Evolutionary conservation across 73 alveolate species (phyloP).

Genomic region (Stentor roeselii): DNA sequence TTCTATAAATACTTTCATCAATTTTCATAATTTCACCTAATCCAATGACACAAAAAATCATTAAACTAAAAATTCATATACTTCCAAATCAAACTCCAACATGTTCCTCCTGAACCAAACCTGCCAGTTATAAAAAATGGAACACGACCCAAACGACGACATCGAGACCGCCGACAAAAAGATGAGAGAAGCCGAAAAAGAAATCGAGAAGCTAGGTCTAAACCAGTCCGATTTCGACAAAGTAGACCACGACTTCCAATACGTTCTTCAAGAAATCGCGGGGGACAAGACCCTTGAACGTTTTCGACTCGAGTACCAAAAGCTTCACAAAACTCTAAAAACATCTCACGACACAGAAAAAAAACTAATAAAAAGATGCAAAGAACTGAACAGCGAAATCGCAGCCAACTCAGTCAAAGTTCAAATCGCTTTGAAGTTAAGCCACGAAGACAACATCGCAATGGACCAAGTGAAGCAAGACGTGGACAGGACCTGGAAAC

Average conservation of each 20-base stretch:
- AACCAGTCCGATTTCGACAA: slow-evolving; percentile 6
- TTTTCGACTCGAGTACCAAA: slow-evolving; percentile 78
- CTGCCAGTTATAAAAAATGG: too few species aligned
- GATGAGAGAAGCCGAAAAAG: slow-evolving; percentile 20
- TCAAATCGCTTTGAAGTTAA: slow-evolving; percentile 73
- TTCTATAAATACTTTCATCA: too few species aligned
- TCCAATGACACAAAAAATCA: too few species aligned
- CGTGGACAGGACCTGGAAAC: slow-evolving; percentile 38
- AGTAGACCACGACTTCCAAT: slow-evolving; percentile 80
- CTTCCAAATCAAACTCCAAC: too few species aligned
- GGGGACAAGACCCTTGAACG: slow-evolving; percentile 76
- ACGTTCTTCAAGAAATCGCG: slow-evolving; percentile 81
- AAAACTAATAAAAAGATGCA: slow-evolving; percentile 85
- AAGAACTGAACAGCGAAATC: slow-evolving; percentile 77
- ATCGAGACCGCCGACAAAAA: slow-evolving; percentile 14
- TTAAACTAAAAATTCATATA: too few species aligned
- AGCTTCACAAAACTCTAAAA: slow-evolving; percentile 77
- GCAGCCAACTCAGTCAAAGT: slow-evolving; percentile 69
- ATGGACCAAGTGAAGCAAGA: slow-evolving; percentile 44
- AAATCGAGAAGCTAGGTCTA: slow-evolving; percentile 4
- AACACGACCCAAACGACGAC: slow-evolving; percentile 16
- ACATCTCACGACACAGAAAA: slow-evolving; percentile 79
- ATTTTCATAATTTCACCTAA: too few species aligned
- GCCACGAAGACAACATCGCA: slow-evolving; percentile 65
- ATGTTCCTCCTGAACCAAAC: too few species aligned